A percentile compares a stretch with the other conserved stretches of the same genome.
Conservation (phyloP, 495 filamentous ascomycete genomes). For the Parathielavia hyrcaniae region DNA sequence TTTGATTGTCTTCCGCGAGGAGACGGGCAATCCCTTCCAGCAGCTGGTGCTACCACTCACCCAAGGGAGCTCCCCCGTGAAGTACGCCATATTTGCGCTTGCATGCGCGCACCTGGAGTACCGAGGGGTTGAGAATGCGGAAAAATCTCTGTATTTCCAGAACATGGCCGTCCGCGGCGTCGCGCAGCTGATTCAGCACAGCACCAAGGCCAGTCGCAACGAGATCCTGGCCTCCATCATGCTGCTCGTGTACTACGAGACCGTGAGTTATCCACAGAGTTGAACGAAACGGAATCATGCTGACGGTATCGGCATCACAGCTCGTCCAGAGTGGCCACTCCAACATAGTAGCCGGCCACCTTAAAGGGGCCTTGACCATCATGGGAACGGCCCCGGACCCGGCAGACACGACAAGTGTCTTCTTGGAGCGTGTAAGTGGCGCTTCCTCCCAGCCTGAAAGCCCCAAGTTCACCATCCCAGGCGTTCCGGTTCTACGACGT, state of each 20-base stretch:
- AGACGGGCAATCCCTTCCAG: constrained; percentile 57
- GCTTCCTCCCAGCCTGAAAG: neutral
- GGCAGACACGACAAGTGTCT: constrained; percentile 46
- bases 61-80: constrained; percentile 45
- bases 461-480: constrained; percentile 25
- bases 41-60: constrained; percentile 55
- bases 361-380: constrained; percentile 55
- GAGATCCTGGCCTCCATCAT: constrained; percentile 58
- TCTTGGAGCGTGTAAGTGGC: constrained; percentile 51
- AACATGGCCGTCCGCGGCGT: constrained; percentile 53
- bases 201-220: constrained; percentile 44
- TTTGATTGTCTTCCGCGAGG: constrained; percentile 57
- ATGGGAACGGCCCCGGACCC: constrained; percentile 46
- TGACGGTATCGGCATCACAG: constrained; percentile 26
- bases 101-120: constrained; percentile 56
- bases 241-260: constrained; percentile 59
- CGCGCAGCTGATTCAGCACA: constrained; percentile 51
- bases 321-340: constrained; percentile 54
- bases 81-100: constrained; percentile 55
- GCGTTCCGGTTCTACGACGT: constrained; percentile 62
- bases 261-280: constrained; percentile 37
- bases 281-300: no score
- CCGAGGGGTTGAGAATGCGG: constrained; percentile 48
- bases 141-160: constrained; percentile 55
- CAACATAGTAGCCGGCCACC: constrained; percentile 53